Evolutionary conservation across 2,329 filamentous ascomycete species (phyloP).

Genomic region (Aureobasidium leucospermi): DNA sequence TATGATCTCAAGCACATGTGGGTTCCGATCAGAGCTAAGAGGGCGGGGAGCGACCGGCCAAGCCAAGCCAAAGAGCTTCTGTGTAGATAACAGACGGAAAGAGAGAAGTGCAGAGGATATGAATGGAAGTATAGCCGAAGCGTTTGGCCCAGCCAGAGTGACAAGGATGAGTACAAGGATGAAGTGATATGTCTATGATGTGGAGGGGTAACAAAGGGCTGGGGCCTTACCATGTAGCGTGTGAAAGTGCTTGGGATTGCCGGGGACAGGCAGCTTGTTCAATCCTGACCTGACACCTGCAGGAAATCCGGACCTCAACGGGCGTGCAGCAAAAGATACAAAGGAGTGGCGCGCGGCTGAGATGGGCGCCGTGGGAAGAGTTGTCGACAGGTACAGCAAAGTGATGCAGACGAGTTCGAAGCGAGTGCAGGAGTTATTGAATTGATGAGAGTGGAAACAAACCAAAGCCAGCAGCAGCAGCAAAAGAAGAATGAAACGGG

Average conservation of each 20-base stretch:
- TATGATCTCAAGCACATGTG: not conserved
- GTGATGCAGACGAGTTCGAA: not conserved
- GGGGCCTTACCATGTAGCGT: slow-evolving; percentile 13
- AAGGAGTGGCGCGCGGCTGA: not conserved
- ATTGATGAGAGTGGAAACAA: slow-evolving; percentile 6
- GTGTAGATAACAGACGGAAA: not conserved
- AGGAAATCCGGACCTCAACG: slow-evolving; percentile 13
- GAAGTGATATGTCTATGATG: not conserved
- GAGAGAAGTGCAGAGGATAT: slow-evolving; percentile 3
- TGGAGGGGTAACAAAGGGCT: slow-evolving; percentile 12
- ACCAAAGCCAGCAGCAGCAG: not conserved
- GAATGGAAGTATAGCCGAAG: slow-evolving; percentile 4
- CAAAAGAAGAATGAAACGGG: slow-evolving; percentile 12
- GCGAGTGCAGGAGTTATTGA: not conserved
- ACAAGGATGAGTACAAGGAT: slow-evolving; percentile 6
- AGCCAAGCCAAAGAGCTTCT: slow-evolving; percentile 6
- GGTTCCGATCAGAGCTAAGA: slow-evolving; percentile 1
- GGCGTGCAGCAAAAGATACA: slow-evolving; percentile 9
- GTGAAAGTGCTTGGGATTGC: not conserved
- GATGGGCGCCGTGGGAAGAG: not conserved
- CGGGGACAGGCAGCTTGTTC: slow-evolving; percentile 4
- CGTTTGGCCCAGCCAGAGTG: not conserved
- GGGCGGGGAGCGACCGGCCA: slow-evolving; percentile 11
- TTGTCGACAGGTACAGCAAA: not conserved
- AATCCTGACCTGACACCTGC: slow-evolving; percentile 13